These are phyloP conservation scores for Teunomyces cretensis DNA, from an alignment of 805 yeast genomes.

Conservation along the genomic window DNA sequence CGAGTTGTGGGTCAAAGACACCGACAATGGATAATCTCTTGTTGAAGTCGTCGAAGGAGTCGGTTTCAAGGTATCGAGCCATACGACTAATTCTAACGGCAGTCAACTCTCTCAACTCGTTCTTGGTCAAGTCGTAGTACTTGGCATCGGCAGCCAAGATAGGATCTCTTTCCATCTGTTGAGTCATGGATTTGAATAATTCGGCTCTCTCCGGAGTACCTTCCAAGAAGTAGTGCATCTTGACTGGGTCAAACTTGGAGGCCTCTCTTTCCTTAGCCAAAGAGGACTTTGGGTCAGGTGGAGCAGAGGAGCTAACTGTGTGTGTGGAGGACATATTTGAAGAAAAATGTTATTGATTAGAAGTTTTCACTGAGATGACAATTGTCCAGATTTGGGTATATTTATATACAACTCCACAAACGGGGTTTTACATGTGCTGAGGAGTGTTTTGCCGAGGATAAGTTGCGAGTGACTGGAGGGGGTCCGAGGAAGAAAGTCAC, in stretches of 20 bases:
- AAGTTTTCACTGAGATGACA: background rate
- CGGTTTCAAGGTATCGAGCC: conserved; percentile 58
- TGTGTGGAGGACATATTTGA: conserved; percentile 9
- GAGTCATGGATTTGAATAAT: conserved; percentile 48
- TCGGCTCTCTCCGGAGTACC: conserved; percentile 48
- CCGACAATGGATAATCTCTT: conserved; percentile 59
- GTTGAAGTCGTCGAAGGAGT: conserved; percentile 47
- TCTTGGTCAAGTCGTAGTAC: conserved; percentile 59
- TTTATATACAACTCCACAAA: conserved; percentile 5
- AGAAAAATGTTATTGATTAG: background rate
- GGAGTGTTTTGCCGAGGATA: conserved; percentile 1
- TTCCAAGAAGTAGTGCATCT: conserved; percentile 56
- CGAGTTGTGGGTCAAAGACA: conserved; percentile 73
- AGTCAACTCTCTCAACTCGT: conserved; percentile 57
- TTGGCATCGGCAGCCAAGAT: conserved; percentile 51
- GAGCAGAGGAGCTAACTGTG: conserved; percentile 10
- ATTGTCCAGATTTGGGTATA: conserved; percentile 3
- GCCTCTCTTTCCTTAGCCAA: conserved; percentile 45
- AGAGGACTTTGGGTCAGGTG: conserved; percentile 32
- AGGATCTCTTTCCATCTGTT: conserved; percentile 68
- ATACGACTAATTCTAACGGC: conserved; percentile 62
- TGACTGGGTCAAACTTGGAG: conserved; percentile 34
- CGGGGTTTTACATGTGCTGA: conserved; percentile 8
- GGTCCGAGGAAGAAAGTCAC: conserved; percentile 7
- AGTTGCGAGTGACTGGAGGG: conserved; percentile 1